Evolutionary conservation across 176 grass and related monocot genomes (phyloP).

Genomic region (Musa acuminata): DNA sequence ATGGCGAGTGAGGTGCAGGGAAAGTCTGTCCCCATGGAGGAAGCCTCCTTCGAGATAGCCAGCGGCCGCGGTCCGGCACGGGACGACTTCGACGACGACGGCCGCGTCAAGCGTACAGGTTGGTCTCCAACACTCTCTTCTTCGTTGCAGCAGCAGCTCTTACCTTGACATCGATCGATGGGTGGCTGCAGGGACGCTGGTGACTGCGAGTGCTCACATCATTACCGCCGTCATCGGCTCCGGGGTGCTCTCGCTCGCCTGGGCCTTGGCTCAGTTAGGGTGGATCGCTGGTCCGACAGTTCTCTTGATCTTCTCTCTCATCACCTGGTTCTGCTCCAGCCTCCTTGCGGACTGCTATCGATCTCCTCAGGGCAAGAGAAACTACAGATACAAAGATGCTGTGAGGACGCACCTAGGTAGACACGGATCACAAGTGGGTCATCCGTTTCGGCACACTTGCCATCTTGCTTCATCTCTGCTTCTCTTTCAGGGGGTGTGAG

Average conservation of each 20-base stretch:
- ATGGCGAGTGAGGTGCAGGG: slow-evolving; percentile 27
- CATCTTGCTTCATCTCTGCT: background rate
- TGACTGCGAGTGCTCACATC: slow-evolving; percentile 88
- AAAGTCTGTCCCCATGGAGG: background rate
- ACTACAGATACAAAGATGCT: slow-evolving; percentile 70
- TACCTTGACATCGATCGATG: background rate
- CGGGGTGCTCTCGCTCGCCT: slow-evolving; percentile 83
- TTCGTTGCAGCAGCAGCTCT: background rate
- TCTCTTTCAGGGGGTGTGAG: slow-evolving; percentile 39
- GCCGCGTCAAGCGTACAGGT: slow-evolving; percentile 60
- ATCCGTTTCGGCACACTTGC: background rate
- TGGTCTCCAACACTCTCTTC: background rate
- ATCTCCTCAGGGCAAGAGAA: slow-evolving; percentile 58
- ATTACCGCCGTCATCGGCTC: slow-evolving; percentile 94
- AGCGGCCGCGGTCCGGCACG: slow-evolving; percentile 25
- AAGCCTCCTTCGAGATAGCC: slow-evolving; percentile 37
- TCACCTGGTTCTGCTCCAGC: slow-evolving; percentile 88
- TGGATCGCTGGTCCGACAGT: slow-evolving; percentile 72
- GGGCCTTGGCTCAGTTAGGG: slow-evolving; percentile 82
- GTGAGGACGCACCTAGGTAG: slow-evolving; percentile 45
- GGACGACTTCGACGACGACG: slow-evolving; percentile 68
- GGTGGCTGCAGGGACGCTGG: slow-evolving; percentile 42
- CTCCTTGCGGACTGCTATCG: slow-evolving; percentile 86
- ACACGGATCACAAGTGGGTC: background rate
- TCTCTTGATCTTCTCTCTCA: slow-evolving; percentile 59